phyloP scores from a whole-genome alignment of 108 stramenopile species.

The Nitzschia palea region DNA sequence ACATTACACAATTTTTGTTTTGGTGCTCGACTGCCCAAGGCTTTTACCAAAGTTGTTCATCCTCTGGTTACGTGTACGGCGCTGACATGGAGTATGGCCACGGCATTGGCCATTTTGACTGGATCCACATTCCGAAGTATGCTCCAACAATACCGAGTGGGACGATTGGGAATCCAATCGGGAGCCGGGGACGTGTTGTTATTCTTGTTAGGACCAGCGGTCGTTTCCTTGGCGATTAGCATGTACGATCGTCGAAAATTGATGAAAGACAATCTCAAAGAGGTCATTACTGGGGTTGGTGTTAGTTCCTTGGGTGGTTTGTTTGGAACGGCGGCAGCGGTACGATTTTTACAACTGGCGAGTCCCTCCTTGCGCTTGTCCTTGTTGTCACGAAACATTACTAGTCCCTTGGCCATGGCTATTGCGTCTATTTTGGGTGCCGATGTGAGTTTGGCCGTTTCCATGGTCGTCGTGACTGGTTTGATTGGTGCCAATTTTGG shows the following conservation, averaged over 20 bases:
- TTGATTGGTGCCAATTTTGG: constrained; percentile 90
- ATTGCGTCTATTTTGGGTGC: constrained; percentile 84
- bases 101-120: constrained; percentile 36
- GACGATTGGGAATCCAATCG: constrained; percentile 45
- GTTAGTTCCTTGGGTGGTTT: constrained; percentile 68
- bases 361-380: constrained; percentile 61
- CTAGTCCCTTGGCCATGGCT: constrained; percentile 89
- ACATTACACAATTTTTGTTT: constrained; percentile 70
- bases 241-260: constrained; percentile 71
- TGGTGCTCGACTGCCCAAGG: constrained; percentile 61
- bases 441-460: constrained; percentile 78
- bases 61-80: constrained; percentile 73
- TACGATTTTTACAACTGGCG: constrained; percentile 52
- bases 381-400: constrained; percentile 81
- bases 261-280: constrained; percentile 63
- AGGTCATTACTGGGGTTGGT: constrained; percentile 51
- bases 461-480: constrained; percentile 88
- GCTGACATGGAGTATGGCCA: constrained; percentile 21
- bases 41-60: constrained; percentile 67
- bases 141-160: constrained; percentile 57
- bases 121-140: constrained; percentile 46
- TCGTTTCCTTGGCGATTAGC: constrained; percentile 71
- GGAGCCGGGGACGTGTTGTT: constrained; percentile 82
- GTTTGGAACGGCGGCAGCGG: constrained; percentile 75
- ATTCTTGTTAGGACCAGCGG: constrained; percentile 77